Evolutionary conservation across 345 rosid genomes (phyloP).

Genomic region (Brassica napus): DNA sequence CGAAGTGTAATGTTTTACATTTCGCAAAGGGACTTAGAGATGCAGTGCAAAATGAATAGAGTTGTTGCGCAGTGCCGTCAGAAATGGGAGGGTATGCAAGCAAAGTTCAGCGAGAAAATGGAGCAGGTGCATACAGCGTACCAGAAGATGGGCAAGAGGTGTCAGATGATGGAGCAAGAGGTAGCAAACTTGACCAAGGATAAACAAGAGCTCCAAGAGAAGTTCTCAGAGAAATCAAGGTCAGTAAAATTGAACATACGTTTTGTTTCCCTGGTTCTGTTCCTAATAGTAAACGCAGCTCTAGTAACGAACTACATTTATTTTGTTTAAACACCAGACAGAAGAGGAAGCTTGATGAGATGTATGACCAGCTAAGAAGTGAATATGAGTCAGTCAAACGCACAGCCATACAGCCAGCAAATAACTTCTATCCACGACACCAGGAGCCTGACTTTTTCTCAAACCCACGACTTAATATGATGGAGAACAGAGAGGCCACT

Average conservation of each 20-base stretch:
- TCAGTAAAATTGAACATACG: constrained; percentile 22
- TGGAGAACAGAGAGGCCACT: constrained; percentile 60
- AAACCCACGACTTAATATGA: constrained; percentile 55
- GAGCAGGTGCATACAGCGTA: constrained; percentile 91
- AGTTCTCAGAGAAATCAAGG: constrained; percentile 93
- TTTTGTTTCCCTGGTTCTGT: constrained; percentile 9
- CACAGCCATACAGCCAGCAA: constrained; percentile 80
- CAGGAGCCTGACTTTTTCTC: constrained; percentile 77
- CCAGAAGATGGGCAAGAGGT: constrained; percentile 82
- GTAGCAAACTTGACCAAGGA: constrained; percentile 78
- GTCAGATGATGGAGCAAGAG: constrained; percentile 95
- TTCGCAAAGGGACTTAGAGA: constrained; percentile 64
- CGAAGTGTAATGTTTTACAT: too few species aligned
- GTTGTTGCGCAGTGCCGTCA: constrained; percentile 76
- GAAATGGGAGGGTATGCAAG: constrained; percentile 88
- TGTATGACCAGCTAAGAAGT: constrained; percentile 87
- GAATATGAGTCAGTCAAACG: constrained; percentile 78
- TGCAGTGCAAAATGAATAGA: constrained; percentile 89
- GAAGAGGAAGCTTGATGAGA: constrained; percentile 97
- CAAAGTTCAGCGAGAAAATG: constrained; percentile 82
- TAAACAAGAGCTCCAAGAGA: constrained; percentile 94
- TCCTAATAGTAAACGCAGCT: constrained; percentile 7
- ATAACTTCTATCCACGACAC: constrained; percentile 60
- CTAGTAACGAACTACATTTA: constrained; percentile 2
- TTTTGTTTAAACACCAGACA: constrained; percentile 53